Conservation (phyloP, 306 rosid genomes). For the Fragaria ananassa region DNA sequence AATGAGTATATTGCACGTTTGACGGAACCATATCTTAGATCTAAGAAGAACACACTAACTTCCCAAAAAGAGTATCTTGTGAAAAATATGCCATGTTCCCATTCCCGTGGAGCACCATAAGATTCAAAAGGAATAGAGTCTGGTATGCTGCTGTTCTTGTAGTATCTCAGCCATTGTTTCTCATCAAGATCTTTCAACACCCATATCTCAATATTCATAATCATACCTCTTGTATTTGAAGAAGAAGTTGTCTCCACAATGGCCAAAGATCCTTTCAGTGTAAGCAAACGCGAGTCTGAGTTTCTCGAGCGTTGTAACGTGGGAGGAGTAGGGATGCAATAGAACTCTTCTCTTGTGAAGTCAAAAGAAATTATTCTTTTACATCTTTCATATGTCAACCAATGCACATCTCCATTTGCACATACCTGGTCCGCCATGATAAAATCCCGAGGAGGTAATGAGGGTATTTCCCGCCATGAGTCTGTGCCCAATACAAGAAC, state of each 20-base stretch:
- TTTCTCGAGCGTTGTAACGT: background rate
- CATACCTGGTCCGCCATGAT: background rate
- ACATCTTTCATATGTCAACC: background rate
- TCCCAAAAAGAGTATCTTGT: background rate
- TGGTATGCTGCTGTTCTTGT: background rate
- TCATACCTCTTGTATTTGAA: too few relatives aligned
- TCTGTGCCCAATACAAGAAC: background rate
- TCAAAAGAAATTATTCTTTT: too few relatives aligned
- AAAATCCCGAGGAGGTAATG: background rate
- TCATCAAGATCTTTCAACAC: background rate
- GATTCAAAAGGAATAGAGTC: too few relatives aligned
- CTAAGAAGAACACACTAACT: background rate
- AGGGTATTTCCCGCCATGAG: background rate
- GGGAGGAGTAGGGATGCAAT: background rate
- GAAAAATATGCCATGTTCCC: background rate
- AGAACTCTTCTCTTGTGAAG: background rate
- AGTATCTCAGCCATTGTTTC: background rate
- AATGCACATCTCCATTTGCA: background rate
- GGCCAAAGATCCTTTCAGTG: background rate
- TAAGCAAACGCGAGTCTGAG: background rate
- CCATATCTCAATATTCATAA: background rate
- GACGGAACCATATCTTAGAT: background rate
- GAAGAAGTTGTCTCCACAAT: background rate
- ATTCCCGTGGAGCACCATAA: background rate
- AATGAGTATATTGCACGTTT: background rate